Evolutionary conservation across 2,329 filamentous ascomycete species (phyloP), one percentile per base, ranked within the genome.

Genomic region (Talaromyces sp.): DNA sequence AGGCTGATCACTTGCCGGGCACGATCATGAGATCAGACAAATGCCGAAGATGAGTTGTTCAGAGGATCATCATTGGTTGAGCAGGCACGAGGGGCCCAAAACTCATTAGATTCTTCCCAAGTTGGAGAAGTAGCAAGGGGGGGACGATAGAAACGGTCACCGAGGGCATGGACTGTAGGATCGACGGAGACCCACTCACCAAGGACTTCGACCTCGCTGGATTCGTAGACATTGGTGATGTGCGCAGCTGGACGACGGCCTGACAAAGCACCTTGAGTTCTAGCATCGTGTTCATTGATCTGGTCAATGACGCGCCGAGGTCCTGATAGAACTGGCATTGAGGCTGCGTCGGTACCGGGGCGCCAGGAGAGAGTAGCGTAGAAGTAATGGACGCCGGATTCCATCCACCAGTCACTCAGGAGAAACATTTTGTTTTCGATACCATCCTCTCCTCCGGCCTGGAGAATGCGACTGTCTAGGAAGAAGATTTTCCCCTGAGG

Each of bases 311-410:
- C 11, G 21, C 54, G 54, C n/a, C 50, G 50, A 40, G 54, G 54
- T 11, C 35, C 54, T 28, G 33, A 42, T n/a, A n/a, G 6, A 23
- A 25, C 21, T 12, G 40, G 46, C n/a, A 18, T 21, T 16, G 28
- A 39, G 28, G 25, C 35, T 33, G 57, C 5, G 37, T 44, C 23
- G 58, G 40, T 21, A 7, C 58, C 64, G 23, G 58, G 52, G 31
- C 64, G 63, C 73, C 74, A 76, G 28, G 65, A 67, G 25, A 78
- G 63, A 61, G 69, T 75, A 2, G 73, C 75, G 44, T 73, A 75
- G 54, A 73, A 76, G 37, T 72, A 70, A 7, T 67, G 64, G 35
- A 60, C 66, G 23, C 69, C 70, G 16, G 74, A 67, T 31, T 63
- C 59, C 11, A 67, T 63, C 73, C 75, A 77, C 1, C 69, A 70